Percentiles rank a stretch among this genome's conserved stretches.
Conservation (phyloP, 331 rosid genomes). For the Acacia pycnantha region DNA sequence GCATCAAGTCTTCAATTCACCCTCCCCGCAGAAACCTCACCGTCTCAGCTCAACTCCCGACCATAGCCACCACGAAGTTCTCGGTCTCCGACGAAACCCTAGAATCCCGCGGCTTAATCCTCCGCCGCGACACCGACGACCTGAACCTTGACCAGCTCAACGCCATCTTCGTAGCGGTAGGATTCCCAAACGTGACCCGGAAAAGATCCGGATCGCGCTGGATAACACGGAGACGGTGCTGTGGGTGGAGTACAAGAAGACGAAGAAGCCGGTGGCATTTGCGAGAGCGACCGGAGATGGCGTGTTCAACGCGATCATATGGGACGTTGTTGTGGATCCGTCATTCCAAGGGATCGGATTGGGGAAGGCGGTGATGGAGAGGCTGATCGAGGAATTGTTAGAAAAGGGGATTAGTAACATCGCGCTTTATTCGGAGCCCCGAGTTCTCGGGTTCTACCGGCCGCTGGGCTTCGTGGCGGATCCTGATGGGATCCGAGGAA, state of each 20-base stretch:
- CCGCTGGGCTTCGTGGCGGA: constrained; percentile 87
- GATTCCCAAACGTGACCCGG: constrained; percentile 75
- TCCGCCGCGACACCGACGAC: constrained; percentile 55
- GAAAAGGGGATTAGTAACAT: constrained; percentile 66
- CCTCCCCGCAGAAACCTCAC: constrained; percentile 34
- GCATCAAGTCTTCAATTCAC: background rate
- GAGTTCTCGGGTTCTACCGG: constrained; percentile 81
- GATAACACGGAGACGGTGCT: constrained; percentile 70
- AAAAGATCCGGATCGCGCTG: constrained; percentile 59
- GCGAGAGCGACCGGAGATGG: constrained; percentile 92
- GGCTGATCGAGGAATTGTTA: constrained; percentile 48
- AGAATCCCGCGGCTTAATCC: constrained; percentile 65
- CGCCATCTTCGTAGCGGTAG: constrained; percentile 79
- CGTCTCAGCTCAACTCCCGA: constrained; percentile 34
- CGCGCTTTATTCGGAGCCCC: constrained; percentile 80
- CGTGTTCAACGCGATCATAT: constrained; percentile 86
- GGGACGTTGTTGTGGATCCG: constrained; percentile 96
- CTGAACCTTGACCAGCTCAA: constrained; percentile 74
- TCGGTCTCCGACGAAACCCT: constrained; percentile 63
- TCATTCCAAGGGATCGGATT: constrained; percentile 89
- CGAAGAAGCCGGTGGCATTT: constrained; percentile 71
- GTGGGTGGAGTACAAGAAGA: constrained; percentile 69
- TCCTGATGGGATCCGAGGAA: constrained; percentile 85
- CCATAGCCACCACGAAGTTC: background rate
- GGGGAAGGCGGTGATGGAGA: constrained; percentile 88